Conservation (phyloP, 371 early-diverging fungal species). For the Dinochytrium kinnereticum region DNA sequence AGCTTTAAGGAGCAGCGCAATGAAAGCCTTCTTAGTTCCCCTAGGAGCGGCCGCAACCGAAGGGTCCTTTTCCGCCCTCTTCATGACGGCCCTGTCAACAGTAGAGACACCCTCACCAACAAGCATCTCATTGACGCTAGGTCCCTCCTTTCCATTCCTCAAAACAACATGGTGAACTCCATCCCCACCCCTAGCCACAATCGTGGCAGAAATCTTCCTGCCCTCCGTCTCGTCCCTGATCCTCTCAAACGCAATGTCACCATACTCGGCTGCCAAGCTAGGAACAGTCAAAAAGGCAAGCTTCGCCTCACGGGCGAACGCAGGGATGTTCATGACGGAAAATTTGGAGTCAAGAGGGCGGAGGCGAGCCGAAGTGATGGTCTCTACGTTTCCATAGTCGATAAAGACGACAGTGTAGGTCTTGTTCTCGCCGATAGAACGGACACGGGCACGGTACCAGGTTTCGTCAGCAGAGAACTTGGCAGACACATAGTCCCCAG, state of each 20-base stretch:
- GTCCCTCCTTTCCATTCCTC: conserved; percentile 69
- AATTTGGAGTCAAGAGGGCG: conserved; percentile 47
- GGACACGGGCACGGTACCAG: conserved; percentile 90
- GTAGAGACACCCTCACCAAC: conserved; percentile 78
- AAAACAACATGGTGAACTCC: conserved; percentile 68
- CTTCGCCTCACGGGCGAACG: conserved; percentile 83
- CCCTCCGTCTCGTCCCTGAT: conserved; percentile 72
- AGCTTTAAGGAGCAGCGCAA: conserved; percentile 59
- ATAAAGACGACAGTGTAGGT: conserved; percentile 78
- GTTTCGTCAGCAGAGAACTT: conserved; percentile 85
- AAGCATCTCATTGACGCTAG: conserved; percentile 74
- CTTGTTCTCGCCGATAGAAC: conserved; percentile 66
- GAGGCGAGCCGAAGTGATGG: conserved; percentile 45
- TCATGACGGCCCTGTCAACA: conserved; percentile 52
- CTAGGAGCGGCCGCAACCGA: conserved; percentile 14
- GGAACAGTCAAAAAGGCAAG: conserved; percentile 84
- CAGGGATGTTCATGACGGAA: conserved; percentile 57
- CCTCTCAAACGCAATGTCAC: conserved; percentile 71
- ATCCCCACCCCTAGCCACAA: conserved; percentile 56
- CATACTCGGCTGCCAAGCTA: conserved; percentile 70
- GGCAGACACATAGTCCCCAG: conserved; percentile 76
- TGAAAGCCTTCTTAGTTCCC: conserved; percentile 56
- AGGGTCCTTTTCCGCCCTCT: conserved; percentile 29
- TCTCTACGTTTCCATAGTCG: conserved; percentile 87
- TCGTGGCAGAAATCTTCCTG: conserved; percentile 75